Conservation (phyloP, 2,329 filamentous ascomycete genomes). For the Aspergillus fumigatus region DNA sequence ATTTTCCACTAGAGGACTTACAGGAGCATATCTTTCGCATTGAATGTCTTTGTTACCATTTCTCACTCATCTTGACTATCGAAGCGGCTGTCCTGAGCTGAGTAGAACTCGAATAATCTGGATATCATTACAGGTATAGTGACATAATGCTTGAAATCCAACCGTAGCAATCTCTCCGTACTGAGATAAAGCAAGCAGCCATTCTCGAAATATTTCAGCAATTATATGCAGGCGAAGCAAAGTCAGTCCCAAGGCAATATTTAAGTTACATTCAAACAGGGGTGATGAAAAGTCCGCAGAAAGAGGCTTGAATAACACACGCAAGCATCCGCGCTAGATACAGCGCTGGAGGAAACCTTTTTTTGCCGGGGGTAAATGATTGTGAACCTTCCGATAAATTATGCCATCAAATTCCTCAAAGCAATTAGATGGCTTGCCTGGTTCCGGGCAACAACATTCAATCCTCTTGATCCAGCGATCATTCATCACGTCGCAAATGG, state of each 20-base stretch:
- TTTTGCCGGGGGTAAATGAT: constrained; percentile 29
- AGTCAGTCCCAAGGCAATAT: background rate
- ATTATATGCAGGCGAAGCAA: background rate
- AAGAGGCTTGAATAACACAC: constrained; percentile 19
- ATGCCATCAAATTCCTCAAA: background rate
- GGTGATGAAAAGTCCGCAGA: constrained; percentile 7
- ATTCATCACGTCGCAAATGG: constrained; percentile 63
- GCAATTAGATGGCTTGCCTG: background rate
- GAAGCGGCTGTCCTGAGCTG: background rate
- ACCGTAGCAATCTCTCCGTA: background rate
- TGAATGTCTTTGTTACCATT: background rate
- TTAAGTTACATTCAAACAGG: background rate
- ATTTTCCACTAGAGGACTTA: background rate
- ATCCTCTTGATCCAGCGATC: constrained; percentile 70
- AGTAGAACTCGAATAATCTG: background rate
- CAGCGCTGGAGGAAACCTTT: constrained; percentile 21
- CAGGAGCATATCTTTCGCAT: background rate
- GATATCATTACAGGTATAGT: background rate
- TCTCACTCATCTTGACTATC: background rate
- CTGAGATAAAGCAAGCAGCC: background rate
- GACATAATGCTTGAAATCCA: background rate
- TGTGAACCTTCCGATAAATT: constrained; percentile 16
- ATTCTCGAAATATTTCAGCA: background rate
- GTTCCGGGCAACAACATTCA: constrained; percentile 68
- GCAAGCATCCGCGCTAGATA: constrained; percentile 15